These are phyloP conservation scores for Agapanthus africanus DNA, from an alignment of 106 monocot genomes.

Conservation along the genomic window DNA sequence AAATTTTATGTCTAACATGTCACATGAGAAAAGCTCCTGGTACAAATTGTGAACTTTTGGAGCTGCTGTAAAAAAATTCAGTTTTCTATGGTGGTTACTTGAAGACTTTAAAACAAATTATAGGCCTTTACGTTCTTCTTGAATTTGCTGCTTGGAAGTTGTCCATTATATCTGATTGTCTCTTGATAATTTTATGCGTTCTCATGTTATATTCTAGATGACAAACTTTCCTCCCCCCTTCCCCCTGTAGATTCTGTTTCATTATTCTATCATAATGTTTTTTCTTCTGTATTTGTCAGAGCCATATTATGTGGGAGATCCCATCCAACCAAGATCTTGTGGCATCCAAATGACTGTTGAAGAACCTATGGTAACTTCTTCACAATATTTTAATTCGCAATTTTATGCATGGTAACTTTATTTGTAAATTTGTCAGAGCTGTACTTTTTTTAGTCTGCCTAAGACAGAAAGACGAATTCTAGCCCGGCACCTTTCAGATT, in stretches of 20 bases:
- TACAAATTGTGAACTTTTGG: not conserved
- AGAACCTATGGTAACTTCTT: conserved; percentile 8
- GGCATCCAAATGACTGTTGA: conserved; percentile 9
- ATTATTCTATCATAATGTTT: not conserved
- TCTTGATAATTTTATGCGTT: not conserved
- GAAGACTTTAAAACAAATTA: not conserved
- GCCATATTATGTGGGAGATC: conserved; percentile 28
- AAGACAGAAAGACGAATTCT: no score
- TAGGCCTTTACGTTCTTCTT: not conserved
- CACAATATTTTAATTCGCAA: not conserved
- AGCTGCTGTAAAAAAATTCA: no score
- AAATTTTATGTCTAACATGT: not conserved
- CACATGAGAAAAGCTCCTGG: not conserved
- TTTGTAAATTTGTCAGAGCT: no score
- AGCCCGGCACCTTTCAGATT: no score
- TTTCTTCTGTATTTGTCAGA: conserved; percentile 14
- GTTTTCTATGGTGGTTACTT: not conserved
- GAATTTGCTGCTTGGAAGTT: not conserved
- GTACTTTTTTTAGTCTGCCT: no score
- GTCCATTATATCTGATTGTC: not conserved
- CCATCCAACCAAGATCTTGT: conserved; percentile 5
- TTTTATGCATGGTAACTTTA: not conserved
- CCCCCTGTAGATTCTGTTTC: not conserved
- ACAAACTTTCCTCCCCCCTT: not conserved
- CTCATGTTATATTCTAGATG: not conserved